Conservation (phyloP, 129 eudicot genomes). For the Daucus carota region DH1_v3.0 NC_030381.2:53337501-53338000, state of each 20-base stretch:
- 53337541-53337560: too few relatives aligned
- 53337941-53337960: conserved; percentile 62
- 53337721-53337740: conserved; percentile 66
- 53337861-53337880: conserved; percentile 66
- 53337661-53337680: conserved; percentile 63
- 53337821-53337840: conserved; percentile 52
- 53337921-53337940: conserved; percentile 55
- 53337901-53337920: conserved; percentile 70
- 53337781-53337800: conserved; percentile 46
- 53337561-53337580: too few relatives aligned
- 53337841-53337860: conserved; percentile 58
- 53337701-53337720: conserved; percentile 65
- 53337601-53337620: too few relatives aligned
- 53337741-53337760: conserved; percentile 48
- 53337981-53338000: conserved; percentile 68
- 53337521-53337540: too few relatives aligned
- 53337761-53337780: conserved; percentile 53
- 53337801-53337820: conserved; percentile 44
- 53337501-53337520: too few relatives aligned
- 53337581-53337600: too few relatives aligned
- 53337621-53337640: neutral
- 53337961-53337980: conserved; percentile 70
- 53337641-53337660: conserved; percentile 1
- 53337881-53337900: conserved; percentile 63
- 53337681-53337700: conserved; percentile 68